Conservation (phyloP, 345 rosid genomes). For the Psidium friedrichsthalianum region DNA sequence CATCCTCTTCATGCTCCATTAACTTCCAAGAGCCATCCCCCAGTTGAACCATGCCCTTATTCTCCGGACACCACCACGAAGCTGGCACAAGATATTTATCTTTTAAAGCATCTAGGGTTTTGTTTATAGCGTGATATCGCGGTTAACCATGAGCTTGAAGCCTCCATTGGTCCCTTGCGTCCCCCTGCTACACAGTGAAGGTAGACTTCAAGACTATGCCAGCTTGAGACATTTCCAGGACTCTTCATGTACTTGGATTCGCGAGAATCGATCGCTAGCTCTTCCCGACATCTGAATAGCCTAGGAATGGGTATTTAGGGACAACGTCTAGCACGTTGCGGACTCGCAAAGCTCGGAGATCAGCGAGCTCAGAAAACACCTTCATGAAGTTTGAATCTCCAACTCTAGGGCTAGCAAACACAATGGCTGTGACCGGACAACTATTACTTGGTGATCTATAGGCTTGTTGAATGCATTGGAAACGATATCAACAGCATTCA, state of each 20-base stretch:
- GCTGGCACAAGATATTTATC: conserved; percentile 50
- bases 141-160: conserved; percentile 47
- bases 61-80: conserved; percentile 40
- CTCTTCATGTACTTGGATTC: conserved; percentile 50
- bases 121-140: conserved; percentile 50
- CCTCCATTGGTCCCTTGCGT: conserved; percentile 45
- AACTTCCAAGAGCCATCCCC: conserved; percentile 70
- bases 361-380: conserved; percentile 24
- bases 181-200: conserved; percentile 73
- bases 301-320: conserved; percentile 54
- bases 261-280: conserved; percentile 44
- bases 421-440: conserved; percentile 42
- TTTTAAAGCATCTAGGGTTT: conserved; percentile 36
- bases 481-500: conserved; percentile 49
- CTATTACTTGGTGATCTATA: not conserved
- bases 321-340: conserved; percentile 47
- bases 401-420: conserved; percentile 59
- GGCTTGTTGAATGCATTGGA: conserved; percentile 39
- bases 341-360: conserved; percentile 38
- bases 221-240: conserved; percentile 29
- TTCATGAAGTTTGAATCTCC: conserved; percentile 41
- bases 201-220: conserved; percentile 61
- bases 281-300: conserved; percentile 66
- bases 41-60: conserved; percentile 70
- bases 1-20: conserved; percentile 54